phyloP scores from a whole-genome alignment of 1,139 yeast species.

The Blastobotrys raffinosifermentans region DNA sequence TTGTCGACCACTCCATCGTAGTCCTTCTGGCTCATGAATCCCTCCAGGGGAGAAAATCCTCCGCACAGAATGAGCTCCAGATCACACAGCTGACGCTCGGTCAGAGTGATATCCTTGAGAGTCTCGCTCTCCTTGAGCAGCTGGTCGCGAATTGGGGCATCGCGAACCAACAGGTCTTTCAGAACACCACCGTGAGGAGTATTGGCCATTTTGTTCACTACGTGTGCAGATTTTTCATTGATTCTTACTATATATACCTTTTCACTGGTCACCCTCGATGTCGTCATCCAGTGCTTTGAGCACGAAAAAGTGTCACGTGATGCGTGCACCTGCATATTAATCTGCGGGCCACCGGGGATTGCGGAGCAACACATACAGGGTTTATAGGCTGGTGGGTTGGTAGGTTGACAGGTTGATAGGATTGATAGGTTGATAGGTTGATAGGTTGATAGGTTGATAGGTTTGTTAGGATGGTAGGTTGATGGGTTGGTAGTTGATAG shows the following conservation, averaged over 20 bases:
- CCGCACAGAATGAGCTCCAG: constrained; percentile 87
- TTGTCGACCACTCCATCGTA: constrained; percentile 74
- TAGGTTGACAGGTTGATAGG: no score
- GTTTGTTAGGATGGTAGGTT: no score
- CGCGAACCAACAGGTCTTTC: constrained; percentile 82
- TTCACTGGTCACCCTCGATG: no score
- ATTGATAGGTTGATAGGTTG: no score
- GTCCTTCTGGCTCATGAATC: constrained; percentile 77
- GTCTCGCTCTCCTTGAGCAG: constrained; percentile 54
- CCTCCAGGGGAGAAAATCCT: constrained; percentile 89
- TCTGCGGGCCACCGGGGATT: no score
- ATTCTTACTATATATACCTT: no score
- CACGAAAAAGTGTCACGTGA: no score
- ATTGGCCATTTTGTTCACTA: constrained; percentile 46
- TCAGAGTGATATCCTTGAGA: constrained; percentile 52
- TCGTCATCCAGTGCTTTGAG: background rate
- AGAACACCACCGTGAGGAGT: constrained; percentile 88
- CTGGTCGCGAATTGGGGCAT: constrained; percentile 51
- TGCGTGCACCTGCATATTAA: no score
- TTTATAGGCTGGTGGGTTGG: no score
- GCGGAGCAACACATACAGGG: no score
- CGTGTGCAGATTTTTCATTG: background rate
- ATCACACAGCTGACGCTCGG: constrained; percentile 91
- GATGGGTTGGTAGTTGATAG: no score
- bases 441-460: no score